A percentile compares a stretch with the other conserved stretches of the same genome.
These are phyloP conservation scores for Globisporangium ultimum DNA, from an alignment of 352 stramenopile genomes.

Conservation along the genomic window DNA sequence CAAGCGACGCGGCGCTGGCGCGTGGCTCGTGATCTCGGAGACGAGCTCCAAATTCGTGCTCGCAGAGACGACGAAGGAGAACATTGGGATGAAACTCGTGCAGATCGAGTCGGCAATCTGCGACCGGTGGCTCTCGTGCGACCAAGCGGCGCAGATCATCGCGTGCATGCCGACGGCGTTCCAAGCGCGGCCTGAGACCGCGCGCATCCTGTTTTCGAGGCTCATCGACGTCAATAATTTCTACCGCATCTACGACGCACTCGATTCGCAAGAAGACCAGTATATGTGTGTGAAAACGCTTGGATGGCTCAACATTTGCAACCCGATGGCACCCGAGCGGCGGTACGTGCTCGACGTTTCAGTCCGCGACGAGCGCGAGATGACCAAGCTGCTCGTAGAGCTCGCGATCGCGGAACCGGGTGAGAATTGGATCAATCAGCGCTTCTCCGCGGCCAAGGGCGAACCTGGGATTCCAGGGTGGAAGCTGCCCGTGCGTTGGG, in stretches of 20 bases:
- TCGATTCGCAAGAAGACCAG: slow-evolving; percentile 37
- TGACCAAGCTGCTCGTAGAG: slow-evolving; percentile 76
- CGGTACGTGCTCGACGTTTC: slow-evolving; percentile 68
- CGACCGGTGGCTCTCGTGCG: slow-evolving; percentile 71
- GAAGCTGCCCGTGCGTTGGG: slow-evolving; percentile 76
- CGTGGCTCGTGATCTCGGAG: slow-evolving; percentile 24
- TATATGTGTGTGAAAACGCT: slow-evolving; percentile 43
- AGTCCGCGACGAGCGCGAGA: slow-evolving; percentile 71
- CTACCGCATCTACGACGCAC: slow-evolving; percentile 50
- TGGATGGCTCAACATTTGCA: slow-evolving; percentile 82
- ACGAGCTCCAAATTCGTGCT: slow-evolving; percentile 43
- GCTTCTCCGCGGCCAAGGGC: slow-evolving; percentile 41
- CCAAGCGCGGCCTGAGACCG: slow-evolving; percentile 58
- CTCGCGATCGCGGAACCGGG: slow-evolving; percentile 76
- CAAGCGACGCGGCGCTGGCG: slow-evolving; percentile 32
- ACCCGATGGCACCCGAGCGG: slow-evolving; percentile 66
- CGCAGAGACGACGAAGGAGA: slow-evolving; percentile 53
- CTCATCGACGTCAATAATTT: slow-evolving; percentile 75
- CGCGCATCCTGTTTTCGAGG: slow-evolving; percentile 67
- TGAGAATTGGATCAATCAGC: slow-evolving; percentile 85
- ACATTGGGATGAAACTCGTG: slow-evolving; percentile 73
- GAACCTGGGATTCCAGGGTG: slow-evolving; percentile 71
- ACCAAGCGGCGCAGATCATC: slow-evolving; percentile 68
- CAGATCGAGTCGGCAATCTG: slow-evolving; percentile 79
- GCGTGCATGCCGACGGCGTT: slow-evolving; percentile 65